Percentiles rank a stretch among this genome's conserved stretches.
Conservation (phyloP, 331 rosid species). For the Quercus phellos region DNA sequence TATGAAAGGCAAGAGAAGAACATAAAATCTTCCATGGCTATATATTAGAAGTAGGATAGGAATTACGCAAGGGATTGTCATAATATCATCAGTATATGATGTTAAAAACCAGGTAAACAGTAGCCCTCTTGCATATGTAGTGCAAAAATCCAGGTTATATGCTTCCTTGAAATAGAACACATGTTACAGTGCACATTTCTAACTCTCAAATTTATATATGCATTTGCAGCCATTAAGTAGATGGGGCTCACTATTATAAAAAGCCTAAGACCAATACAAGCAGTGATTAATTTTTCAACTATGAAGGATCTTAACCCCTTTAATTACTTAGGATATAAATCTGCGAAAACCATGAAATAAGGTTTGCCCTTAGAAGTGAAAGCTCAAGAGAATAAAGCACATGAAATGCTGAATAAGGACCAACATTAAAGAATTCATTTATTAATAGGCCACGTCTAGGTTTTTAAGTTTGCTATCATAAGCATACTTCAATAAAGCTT, state of each 20-base stretch:
- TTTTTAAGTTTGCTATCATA: constrained; percentile 5
- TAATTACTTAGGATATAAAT: neutral
- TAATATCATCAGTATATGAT: neutral
- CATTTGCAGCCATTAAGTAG: neutral
- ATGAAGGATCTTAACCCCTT: neutral
- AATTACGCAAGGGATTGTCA: neutral
- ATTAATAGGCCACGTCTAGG: neutral
- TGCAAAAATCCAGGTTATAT: neutral
- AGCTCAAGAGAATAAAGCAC: no score
- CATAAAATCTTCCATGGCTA: neutral
- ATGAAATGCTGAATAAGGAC: neutral
- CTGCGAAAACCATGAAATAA: no score
- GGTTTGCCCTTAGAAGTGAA: no score
- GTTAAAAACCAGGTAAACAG: neutral
- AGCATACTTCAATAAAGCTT: neutral
- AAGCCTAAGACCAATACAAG: neutral
- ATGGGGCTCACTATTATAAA: neutral
- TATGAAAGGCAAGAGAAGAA: neutral
- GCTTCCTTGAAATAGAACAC: neutral
- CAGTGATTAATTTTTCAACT: neutral
- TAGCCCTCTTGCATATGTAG: neutral
- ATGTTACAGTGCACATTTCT: neutral
- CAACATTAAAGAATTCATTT: neutral
- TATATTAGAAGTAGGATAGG: neutral
- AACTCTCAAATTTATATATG: neutral